A percentile compares a stretch with the other conserved stretches of the same genome.
Evolutionary conservation across 768 basidiomycete species (phyloP).

Genomic region (Lactifluus subvellereus): DNA sequence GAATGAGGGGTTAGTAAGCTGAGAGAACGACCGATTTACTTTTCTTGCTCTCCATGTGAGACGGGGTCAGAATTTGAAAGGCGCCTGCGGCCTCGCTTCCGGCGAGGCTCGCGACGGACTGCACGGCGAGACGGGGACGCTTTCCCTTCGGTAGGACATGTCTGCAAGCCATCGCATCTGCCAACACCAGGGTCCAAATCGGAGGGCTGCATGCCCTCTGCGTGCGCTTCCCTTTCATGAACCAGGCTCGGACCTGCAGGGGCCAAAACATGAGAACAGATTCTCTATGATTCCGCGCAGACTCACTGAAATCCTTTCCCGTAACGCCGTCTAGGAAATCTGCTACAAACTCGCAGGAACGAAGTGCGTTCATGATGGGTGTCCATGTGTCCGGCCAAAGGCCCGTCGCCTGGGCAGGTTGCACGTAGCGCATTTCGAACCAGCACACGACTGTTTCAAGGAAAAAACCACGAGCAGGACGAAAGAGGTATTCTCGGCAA

Average conservation of each 20-base stretch:
- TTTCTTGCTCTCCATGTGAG: background rate
- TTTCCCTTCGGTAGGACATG: background rate
- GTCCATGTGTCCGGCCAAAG: conserved; percentile 14
- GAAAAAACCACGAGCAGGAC: background rate
- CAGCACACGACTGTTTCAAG: conserved; percentile 8
- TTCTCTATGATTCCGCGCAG: background rate
- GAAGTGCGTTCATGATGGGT: conserved; percentile 11
- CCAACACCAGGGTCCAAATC: background rate
- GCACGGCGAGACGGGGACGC: background rate
- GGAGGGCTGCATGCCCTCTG: background rate
- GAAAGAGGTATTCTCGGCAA: conserved; percentile 9
- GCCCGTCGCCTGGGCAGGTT: conserved; percentile 6
- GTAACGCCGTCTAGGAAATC: conserved; percentile 4
- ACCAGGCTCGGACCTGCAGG: background rate
- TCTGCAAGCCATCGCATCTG: background rate
- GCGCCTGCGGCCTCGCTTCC: background rate
- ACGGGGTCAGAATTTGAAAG: background rate
- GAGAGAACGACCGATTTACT: background rate
- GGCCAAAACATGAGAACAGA: background rate
- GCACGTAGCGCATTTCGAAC: conserved; percentile 18
- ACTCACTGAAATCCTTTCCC: background rate
- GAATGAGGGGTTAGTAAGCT: background rate
- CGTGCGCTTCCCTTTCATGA: too few relatives aligned
- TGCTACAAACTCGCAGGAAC: conserved; percentile 11
- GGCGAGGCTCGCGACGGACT: background rate